Evolutionary conservation across 192 early-diverging fungal species (phyloP).

Genomic region (Mortierella claussenii): DNA sequence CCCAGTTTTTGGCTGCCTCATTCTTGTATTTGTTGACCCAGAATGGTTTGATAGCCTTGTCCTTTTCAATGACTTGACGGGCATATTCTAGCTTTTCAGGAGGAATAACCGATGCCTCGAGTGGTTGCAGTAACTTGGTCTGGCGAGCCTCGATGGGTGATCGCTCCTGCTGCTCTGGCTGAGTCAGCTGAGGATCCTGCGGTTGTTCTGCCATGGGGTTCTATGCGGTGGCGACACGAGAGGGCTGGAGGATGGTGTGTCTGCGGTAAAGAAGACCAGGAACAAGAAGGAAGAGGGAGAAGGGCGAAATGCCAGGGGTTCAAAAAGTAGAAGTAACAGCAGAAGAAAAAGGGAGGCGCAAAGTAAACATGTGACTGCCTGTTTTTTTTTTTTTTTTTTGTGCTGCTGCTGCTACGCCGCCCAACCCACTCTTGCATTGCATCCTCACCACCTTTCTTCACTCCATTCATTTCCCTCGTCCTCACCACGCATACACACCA

Average conservation of each 20-base stretch:
- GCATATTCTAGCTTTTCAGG: conserved; percentile 64
- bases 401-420: not conserved
- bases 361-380: conserved; percentile 23
- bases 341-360: too few relatives aligned
- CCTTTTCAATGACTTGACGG: conserved; percentile 66
- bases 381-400: conserved; percentile 41
- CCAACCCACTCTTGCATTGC: too few relatives aligned
- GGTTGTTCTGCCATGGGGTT: conserved; percentile 6
- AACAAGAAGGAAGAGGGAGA: not conserved
- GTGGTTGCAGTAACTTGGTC: conserved; percentile 28
- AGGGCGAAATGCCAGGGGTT: not conserved
- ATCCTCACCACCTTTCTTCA: too few relatives aligned
- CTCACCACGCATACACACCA: not conserved
- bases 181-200: not conserved
- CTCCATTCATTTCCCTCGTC: not conserved
- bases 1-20: conserved; percentile 84
- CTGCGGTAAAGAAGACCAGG: not conserved
- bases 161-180: conserved; percentile 3
- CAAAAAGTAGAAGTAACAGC: too few relatives aligned
- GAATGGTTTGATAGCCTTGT: conserved; percentile 75
- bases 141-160: conserved; percentile 40
- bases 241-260: not conserved
- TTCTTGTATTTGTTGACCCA: conserved; percentile 85
- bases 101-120: conserved; percentile 17
- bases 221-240: not conserved